Base-by-base conservation (phyloP, 495 filamentous ascomycete species). In the Xeromyces bisporus region DNA sequence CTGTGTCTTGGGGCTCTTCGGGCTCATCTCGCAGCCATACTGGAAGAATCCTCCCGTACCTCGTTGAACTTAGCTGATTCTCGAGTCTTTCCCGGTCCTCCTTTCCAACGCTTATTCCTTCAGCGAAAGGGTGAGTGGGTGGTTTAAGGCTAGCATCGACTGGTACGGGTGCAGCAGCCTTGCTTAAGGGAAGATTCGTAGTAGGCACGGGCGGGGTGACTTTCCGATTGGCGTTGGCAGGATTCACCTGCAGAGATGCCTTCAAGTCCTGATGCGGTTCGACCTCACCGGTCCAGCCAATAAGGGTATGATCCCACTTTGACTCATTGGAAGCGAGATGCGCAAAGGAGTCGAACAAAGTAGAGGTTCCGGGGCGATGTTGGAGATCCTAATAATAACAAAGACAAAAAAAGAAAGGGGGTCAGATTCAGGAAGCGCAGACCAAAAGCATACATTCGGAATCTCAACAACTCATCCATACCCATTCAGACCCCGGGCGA, bases 211-310 rank as follows among this genome's bases (percentile, higher is more conserved):
- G 29, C 3, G 43, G 13, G 3, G 49, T 37, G 8, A 41, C n/a
- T 23, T 48, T 53, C 12, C 33, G 34, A 13, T 36, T 39, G 6
- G 43, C 37, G 34, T 60, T 56, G 18, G 43, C 32, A 2, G 45
- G 41, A 23, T 56, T 43, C 28, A 46, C 50, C 26, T 61, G 56
- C 12, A 57, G 34, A 9, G 55, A 51, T 2, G 29, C 10, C 35
- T 47, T 50, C 11, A 33, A 32, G 15, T 70, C 59, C 9, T 54
- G 25, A 7, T 62, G 50, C 2, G 61, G 55, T 31, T 78, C 69
- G 27, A 94, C 78, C 50, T 94, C 85, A 18, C 86, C 86, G 1
- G 86, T 87, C 86, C 86, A 94, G 12, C 78, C 85, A 29, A 94
- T 77, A 1, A 93, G 62, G 0, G 75, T 83, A 55, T 91, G 84